Conservation (phyloP, 495 filamentous ascomycete species). For the Penicillium turbatum region DNA sequence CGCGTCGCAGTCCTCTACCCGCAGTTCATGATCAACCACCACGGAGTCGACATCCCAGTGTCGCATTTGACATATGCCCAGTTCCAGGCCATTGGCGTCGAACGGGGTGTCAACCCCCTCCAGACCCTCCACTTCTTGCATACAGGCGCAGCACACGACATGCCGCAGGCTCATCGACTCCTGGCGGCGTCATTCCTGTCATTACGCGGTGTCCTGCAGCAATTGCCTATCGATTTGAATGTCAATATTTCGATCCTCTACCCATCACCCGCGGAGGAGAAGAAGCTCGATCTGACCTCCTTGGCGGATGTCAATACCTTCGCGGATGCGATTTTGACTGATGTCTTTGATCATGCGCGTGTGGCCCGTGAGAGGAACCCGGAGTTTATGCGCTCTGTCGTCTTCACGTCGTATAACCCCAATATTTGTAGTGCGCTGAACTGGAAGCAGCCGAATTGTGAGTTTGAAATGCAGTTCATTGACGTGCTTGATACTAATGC, state of each 20-base stretch:
- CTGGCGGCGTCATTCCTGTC: conserved; percentile 71
- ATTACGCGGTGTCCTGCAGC: conserved; percentile 65
- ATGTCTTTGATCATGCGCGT: conserved; percentile 89
- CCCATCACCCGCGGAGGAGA: conserved; percentile 69
- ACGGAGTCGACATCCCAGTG: conserved; percentile 76
- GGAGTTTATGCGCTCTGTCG: conserved; percentile 72
- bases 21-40: conserved; percentile 69
- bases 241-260: conserved; percentile 85
- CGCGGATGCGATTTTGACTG: conserved; percentile 74
- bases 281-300: conserved; percentile 58
- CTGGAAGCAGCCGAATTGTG: conserved; percentile 98
- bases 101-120: conserved; percentile 36
- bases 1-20: conserved; percentile 83
- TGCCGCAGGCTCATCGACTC: conserved; percentile 61
- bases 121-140: conserved; percentile 45
- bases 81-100: conserved; percentile 62
- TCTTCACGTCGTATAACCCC: conserved; percentile 87
- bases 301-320: conserved; percentile 81
- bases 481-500: background rate
- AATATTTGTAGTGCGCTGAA: conserved; percentile 89
- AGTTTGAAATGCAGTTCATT: conserved; percentile 24
- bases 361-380: conserved; percentile 62
- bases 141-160: conserved; percentile 46
- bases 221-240: conserved; percentile 72
- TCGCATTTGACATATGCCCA: conserved; percentile 69